Percentiles rank a stretch among this genome's conserved stretches.
These are phyloP conservation scores for Lachnellula cervina DNA, from an alignment of 2,329 filamentous ascomycete species.

Conservation along the genomic window DNA sequence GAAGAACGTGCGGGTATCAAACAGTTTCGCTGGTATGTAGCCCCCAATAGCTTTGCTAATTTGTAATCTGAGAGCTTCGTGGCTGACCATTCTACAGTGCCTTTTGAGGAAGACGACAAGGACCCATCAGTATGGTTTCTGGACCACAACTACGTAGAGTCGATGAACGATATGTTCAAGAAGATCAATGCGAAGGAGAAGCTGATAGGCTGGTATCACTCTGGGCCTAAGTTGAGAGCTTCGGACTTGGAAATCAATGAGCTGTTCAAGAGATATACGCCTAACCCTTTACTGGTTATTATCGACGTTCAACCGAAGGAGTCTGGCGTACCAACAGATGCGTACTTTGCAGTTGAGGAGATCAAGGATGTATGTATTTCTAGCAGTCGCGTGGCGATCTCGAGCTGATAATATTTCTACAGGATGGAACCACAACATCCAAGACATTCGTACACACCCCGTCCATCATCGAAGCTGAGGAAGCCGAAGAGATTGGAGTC, in stretches of 20 bases:
- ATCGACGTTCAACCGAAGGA: constrained; percentile 98
- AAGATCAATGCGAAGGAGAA: constrained; percentile 99
- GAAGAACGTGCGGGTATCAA: constrained; percentile 93
- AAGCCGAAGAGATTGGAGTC: constrained; percentile 97
- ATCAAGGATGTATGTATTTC: constrained; percentile 83
- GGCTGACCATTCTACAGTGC: constrained; percentile 54
- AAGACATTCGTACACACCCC: constrained; percentile 99
- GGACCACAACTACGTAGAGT: constrained; percentile 98
- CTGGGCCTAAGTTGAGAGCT: constrained; percentile 90
- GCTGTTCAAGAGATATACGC: constrained; percentile 98
- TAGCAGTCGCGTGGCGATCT: not conserved
- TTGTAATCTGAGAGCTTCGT: not conserved
- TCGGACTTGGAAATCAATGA: constrained; percentile 99
- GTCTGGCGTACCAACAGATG: constrained; percentile 94
- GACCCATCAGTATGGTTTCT: constrained; percentile 98
- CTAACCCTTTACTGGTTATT: constrained; percentile 93
- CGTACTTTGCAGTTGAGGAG: constrained; percentile 98
- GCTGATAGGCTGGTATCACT: constrained; percentile 99
- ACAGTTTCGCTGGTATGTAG: constrained; percentile 88
- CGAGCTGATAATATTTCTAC: constrained; percentile 13
- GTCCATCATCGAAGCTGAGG: constrained; percentile 96
- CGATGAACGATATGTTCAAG: constrained; percentile 99
- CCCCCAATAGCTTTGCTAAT: not conserved
- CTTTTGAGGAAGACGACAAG: constrained; percentile 98
- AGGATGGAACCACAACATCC: constrained; percentile 95